Evolutionary conservation across 306 rosid species (phyloP).

Genomic region (Gastrolobium bilobum): DNA sequence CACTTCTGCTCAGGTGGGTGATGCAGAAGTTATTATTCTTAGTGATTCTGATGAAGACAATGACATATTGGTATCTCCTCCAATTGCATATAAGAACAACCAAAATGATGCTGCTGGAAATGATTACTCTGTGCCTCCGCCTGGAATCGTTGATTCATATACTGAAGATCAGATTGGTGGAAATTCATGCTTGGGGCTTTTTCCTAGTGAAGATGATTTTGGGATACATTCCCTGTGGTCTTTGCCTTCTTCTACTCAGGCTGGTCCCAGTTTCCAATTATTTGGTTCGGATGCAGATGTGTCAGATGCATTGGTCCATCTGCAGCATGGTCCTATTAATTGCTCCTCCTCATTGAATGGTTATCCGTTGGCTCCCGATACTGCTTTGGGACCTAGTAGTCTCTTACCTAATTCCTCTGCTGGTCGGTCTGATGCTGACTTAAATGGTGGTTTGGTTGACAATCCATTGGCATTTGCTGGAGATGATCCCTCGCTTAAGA

Average conservation of each 20-base stretch:
- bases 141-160: slow-evolving; percentile 77
- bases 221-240: slow-evolving; percentile 75
- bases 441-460: slow-evolving; percentile 87
- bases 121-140: slow-evolving; percentile 67
- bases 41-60: slow-evolving; percentile 96
- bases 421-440: slow-evolving; percentile 70
- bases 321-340: slow-evolving; percentile 75
- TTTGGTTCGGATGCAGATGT: slow-evolving; percentile 84
- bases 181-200: slow-evolving; percentile 80
- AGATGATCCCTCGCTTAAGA: slow-evolving; percentile 96
- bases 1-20: slow-evolving; percentile 67
- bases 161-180: slow-evolving; percentile 80
- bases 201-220: slow-evolving; percentile 80
- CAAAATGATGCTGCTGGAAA: slow-evolving; percentile 66
- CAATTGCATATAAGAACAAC: slow-evolving; percentile 56
- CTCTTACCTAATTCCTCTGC: slow-evolving; percentile 68
- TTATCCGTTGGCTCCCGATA: slow-evolving; percentile 70
- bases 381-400: slow-evolving; percentile 68
- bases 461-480: slow-evolving; percentile 87
- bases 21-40: slow-evolving; percentile 82
- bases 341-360: slow-evolving; percentile 84
- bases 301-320: slow-evolving; percentile 73
- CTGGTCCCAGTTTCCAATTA: slow-evolving; percentile 83
- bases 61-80: slow-evolving; percentile 67
- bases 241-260: slow-evolving; percentile 73